phyloP scores from a whole-genome alignment of 1,284 basidiomycete species.

The Phellinidium pouzarii region DNA sequence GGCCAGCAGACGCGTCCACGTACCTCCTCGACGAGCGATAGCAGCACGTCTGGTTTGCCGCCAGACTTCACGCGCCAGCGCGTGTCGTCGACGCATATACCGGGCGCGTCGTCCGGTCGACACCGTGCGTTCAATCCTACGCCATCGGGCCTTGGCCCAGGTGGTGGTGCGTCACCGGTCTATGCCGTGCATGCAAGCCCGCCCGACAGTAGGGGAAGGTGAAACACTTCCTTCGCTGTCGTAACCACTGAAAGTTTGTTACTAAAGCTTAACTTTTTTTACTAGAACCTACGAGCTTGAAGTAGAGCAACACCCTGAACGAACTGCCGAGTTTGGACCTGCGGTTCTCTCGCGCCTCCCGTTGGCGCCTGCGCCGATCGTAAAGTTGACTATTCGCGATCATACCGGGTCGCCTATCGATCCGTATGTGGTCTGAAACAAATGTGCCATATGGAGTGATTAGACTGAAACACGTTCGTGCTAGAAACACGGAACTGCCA shows the following conservation, averaged over 20 bases:
- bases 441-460: not conserved
- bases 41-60: slow-evolving; percentile 1
- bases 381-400: slow-evolving; percentile 70
- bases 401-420: slow-evolving; percentile 55
- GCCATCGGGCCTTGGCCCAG: slow-evolving; percentile 15
- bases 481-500: slow-evolving; percentile 53
- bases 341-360: slow-evolving; percentile 74
- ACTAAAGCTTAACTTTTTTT: slow-evolving; percentile 16
- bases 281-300: slow-evolving; percentile 70
- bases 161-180: slow-evolving; percentile 1
- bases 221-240: slow-evolving; percentile 8
- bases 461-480: slow-evolving; percentile 10
- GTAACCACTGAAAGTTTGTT: slow-evolving; percentile 22
- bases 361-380: slow-evolving; percentile 73
- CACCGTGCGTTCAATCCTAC: slow-evolving; percentile 5
- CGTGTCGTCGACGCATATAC: slow-evolving; percentile 15
- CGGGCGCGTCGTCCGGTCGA: slow-evolving; percentile 13
- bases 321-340: slow-evolving; percentile 72
- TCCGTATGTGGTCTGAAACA: slow-evolving; percentile 46
- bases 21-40: slow-evolving; percentile 12
- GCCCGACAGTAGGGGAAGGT: slow-evolving; percentile 19
- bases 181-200: slow-evolving; percentile 7
- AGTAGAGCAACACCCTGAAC: slow-evolving; percentile 73
- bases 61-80: slow-evolving; percentile 16
- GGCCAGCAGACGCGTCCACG: slow-evolving; percentile 15